phyloP scores from a whole-genome alignment of 2,329 filamentous ascomycete species.

The Cordyceps cicadae region DNA sequence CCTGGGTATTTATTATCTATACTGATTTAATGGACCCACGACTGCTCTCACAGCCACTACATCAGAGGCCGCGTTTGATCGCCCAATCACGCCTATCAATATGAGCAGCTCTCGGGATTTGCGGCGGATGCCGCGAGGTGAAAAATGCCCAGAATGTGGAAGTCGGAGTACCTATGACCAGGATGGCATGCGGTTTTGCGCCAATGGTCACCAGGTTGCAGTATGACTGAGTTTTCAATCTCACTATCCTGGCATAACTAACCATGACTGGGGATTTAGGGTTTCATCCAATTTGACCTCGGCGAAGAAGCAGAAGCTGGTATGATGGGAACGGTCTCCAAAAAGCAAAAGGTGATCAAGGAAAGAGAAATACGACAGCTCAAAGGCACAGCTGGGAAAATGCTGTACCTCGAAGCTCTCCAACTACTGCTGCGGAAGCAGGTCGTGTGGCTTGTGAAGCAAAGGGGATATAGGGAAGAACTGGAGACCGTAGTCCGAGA shows the following conservation, averaged over 20 bases:
- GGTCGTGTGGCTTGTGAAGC: constrained; percentile 60
- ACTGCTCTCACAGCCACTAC: not conserved
- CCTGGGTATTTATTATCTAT: no score
- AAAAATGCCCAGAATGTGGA: constrained; percentile 58
- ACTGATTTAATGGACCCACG: not conserved
- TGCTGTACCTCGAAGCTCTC: constrained; percentile 74
- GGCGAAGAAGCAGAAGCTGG: constrained; percentile 67
- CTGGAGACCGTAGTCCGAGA: constrained; percentile 74
- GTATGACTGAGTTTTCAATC: constrained; percentile 31
- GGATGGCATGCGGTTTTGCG: constrained; percentile 70
- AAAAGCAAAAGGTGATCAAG: constrained; percentile 49
- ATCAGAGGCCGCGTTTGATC: not conserved
- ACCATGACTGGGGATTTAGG: constrained; percentile 24
- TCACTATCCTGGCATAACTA: not conserved
- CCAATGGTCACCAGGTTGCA: constrained; percentile 71
- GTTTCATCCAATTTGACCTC: constrained; percentile 47
- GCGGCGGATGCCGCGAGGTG: constrained; percentile 43
- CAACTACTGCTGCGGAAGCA: constrained; percentile 83
- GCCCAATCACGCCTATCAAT: not conserved
- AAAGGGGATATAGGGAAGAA: constrained; percentile 59
- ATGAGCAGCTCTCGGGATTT: constrained; percentile 37
- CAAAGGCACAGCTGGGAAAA: constrained; percentile 58
- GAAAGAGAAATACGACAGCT: constrained; percentile 49
- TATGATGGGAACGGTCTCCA: constrained; percentile 44
- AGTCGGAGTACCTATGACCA: constrained; percentile 64